These are phyloP conservation scores for Petasospora fabianii DNA, from an alignment of 1,139 yeast species.

Conservation along the genomic window DNA sequence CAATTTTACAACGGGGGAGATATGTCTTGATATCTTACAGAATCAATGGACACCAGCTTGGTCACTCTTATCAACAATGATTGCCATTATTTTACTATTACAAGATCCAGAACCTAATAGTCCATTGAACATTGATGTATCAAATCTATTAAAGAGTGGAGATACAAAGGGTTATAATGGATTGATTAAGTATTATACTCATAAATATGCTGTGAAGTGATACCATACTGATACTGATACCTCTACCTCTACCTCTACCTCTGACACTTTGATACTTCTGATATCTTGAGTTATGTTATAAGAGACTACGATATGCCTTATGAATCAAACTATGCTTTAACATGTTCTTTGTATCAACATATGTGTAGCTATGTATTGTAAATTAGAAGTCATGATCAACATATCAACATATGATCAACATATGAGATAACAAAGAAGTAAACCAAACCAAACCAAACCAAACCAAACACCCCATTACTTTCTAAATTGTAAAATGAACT, in stretches of 20 bases:
- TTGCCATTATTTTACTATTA: slow-evolving; percentile 66
- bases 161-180: slow-evolving; percentile 57
- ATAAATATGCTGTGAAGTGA: slow-evolving; percentile 33
- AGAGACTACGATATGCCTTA: too few relatives aligned
- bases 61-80: slow-evolving; percentile 66
- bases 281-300: too few relatives aligned
- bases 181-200: slow-evolving; percentile 59
- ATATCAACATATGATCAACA: too few relatives aligned
- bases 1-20: slow-evolving; percentile 66
- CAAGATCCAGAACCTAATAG: slow-evolving; percentile 82
- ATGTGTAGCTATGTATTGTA: too few relatives aligned
- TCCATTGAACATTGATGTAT: slow-evolving; percentile 82
- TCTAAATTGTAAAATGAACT: slow-evolving; percentile 25
- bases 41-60: slow-evolving; percentile 86
- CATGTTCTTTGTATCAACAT: too few relatives aligned
- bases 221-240: too few relatives aligned
- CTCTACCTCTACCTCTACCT: too few relatives aligned
- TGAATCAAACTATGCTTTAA: too few relatives aligned
- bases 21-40: slow-evolving; percentile 77
- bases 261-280: too few relatives aligned
- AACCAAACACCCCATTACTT: slow-evolving; percentile 6
- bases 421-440: neutral
- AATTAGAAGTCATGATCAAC: too few relatives aligned
- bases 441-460: neutral
- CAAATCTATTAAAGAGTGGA: slow-evolving; percentile 63